phyloP scores from a whole-genome alignment of 495 filamentous ascomycete genomes.

The Physcia stellaris region DNA sequence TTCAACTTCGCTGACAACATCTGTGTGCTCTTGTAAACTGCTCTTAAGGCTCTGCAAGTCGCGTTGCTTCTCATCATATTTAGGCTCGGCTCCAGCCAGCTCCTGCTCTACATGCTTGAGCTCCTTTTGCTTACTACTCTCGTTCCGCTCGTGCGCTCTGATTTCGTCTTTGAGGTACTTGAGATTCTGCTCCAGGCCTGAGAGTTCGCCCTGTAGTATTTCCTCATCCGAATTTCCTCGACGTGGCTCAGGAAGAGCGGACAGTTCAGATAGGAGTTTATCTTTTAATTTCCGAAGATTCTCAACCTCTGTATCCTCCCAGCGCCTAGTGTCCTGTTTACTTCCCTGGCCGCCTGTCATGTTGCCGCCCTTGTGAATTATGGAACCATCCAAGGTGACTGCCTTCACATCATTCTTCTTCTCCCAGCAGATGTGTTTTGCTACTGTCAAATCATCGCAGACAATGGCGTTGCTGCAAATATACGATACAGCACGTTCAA shows the following conservation, averaged over 20 bases:
- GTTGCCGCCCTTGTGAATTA: constrained; percentile 92
- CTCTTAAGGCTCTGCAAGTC: constrained; percentile 52
- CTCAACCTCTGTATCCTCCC: constrained; percentile 80
- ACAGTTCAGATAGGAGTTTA: constrained; percentile 58
- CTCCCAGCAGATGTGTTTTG: constrained; percentile 80
- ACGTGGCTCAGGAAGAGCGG: constrained; percentile 59
- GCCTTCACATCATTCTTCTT: constrained; percentile 80
- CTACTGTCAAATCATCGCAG: constrained; percentile 73
- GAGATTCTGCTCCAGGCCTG: constrained; percentile 68
- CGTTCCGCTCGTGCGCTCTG: constrained; percentile 69
- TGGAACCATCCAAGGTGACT: constrained; percentile 79
- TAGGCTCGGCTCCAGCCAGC: constrained; percentile 61
- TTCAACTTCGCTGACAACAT: constrained; percentile 71
- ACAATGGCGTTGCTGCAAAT: constrained; percentile 93
- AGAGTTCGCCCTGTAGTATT: constrained; percentile 61
- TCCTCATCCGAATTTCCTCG: constrained; percentile 67
- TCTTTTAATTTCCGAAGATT: constrained; percentile 59
- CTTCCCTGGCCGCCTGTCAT: constrained; percentile 89
- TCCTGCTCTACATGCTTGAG: constrained; percentile 56
- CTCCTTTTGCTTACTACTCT: constrained; percentile 75
- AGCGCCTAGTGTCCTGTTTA: constrained; percentile 62
- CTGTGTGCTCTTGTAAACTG: constrained; percentile 52
- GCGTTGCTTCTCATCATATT: constrained; percentile 55
- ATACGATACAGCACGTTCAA: constrained; percentile 86
- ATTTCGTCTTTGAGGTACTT: constrained; percentile 60